Percentiles rank a stretch among this genome's conserved stretches.
Conservation (phyloP, 768 basidiomycete genomes). For the Mycena olivaceomarginata region DNA sequence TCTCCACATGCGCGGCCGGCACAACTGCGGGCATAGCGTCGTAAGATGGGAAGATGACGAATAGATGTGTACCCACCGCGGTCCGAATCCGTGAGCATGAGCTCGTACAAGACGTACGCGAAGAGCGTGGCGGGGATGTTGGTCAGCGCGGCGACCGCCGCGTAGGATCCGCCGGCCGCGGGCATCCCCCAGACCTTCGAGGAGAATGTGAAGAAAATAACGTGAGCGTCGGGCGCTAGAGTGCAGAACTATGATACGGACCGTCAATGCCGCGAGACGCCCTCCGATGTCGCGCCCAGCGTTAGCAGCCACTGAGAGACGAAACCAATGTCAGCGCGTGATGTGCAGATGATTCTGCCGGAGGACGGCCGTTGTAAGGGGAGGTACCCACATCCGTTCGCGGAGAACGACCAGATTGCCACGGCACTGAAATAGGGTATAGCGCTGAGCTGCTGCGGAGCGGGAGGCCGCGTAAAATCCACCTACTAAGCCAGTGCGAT, state of each 20-base stretch:
- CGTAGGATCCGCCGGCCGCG: slow-evolving; percentile 64
- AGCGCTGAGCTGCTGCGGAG: background rate
- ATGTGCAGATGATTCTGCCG: background rate
- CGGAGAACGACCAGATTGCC: slow-evolving; percentile 77
- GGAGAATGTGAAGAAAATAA: background rate
- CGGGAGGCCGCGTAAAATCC: background rate
- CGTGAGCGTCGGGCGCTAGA: background rate
- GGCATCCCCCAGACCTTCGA: too few species aligned
- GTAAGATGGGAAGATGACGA: background rate
- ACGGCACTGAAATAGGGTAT: slow-evolving; percentile 61
- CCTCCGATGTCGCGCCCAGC: slow-evolving; percentile 82
- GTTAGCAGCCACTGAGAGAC: slow-evolving; percentile 69
- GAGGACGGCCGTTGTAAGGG: background rate
- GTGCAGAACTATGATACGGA: slow-evolving; percentile 56
- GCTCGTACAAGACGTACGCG: slow-evolving; percentile 72
- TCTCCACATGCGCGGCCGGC: slow-evolving; percentile 26
- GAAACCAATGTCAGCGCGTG: background rate
- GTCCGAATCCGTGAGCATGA: slow-evolving; percentile 75
- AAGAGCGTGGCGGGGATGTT: slow-evolving; percentile 80
- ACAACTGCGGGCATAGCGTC: slow-evolving; percentile 27
- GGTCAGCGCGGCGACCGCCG: slow-evolving; percentile 77
- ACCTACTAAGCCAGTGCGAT: slow-evolving; percentile 78
- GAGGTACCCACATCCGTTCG: slow-evolving; percentile 55
- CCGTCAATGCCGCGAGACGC: slow-evolving; percentile 73
- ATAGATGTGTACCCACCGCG: slow-evolving; percentile 64